Base-by-base conservation (phyloP, 495 filamentous ascomycete species). In the Penicillium desertorum region DNA sequence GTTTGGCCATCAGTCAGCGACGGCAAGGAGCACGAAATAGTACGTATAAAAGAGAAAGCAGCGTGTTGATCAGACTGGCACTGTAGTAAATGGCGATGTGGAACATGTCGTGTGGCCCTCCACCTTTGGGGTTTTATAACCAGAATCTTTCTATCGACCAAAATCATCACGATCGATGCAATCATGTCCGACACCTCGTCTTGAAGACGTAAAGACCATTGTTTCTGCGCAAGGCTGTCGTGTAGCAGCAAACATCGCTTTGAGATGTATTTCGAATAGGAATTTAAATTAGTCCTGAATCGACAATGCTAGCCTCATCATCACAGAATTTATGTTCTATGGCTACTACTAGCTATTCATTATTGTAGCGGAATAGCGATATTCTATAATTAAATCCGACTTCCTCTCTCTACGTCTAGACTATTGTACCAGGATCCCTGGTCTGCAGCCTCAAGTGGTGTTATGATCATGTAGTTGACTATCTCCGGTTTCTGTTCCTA, bases 211-310 rank as follows among this genome's bases (percentile, higher is more conserved):
- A 22, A 47, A 29, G 16, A 25, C 10, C 10, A 12, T 47, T 9
- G 10, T 32, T 47, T 47, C 14, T 30, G 25, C 44, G 44, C 20
- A 45, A 45, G 44, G 44, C 19, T 20, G 44, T 29, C 11, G 25
- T 30, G 7, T 43, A 19, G 41, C 41, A 47, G 23, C 23, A 30
- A 30, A 47, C 45, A n/a, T 3, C 14, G 12, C 45, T 30, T 29
- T 29, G 45, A 30, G 45, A 23, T 30, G 45, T 16, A 29, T 47
- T 47, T 9, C 45, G 10, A 47, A 47, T 47, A 29, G 45, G 44
- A 45, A 29, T 47, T 6, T 17, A 9, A 30, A 4, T 29, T 47
- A 1, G 25, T 47, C 22, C 3, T 10, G 23, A 47, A 29, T 6
- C 5, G 25, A 47, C 23, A 47, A 30, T 27, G 20, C 20, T 22